phyloP scores from a whole-genome alignment of 1,139 yeast species.

The Blastobotrys arbuscula region DNA sequence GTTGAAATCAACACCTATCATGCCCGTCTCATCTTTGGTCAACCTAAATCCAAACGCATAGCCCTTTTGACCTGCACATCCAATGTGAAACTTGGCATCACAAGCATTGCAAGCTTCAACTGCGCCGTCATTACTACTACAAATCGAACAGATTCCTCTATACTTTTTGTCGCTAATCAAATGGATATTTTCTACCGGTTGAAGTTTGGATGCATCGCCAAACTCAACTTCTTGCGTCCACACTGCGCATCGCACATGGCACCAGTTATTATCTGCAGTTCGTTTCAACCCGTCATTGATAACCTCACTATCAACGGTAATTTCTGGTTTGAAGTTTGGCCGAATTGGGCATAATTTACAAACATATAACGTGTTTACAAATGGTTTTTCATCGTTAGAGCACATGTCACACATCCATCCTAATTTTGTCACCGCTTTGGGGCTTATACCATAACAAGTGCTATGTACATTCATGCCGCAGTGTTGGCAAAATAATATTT shows the following conservation, averaged over 20 bases:
- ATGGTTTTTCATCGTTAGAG: constrained; percentile 60
- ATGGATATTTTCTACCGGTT: constrained; percentile 39
- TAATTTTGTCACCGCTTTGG: neutral
- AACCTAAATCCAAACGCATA: constrained; percentile 33
- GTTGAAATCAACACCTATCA: constrained; percentile 19
- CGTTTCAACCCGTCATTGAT: constrained; percentile 67
- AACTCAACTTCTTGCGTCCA: constrained; percentile 43
- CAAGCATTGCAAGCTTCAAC: constrained; percentile 43
- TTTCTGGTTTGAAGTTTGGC: constrained; percentile 45
- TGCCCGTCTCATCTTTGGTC: neutral
- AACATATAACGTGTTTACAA: constrained; percentile 49
- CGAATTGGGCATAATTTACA: constrained; percentile 64
- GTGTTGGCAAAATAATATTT: constrained; percentile 50
- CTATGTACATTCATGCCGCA: constrained; percentile 74
- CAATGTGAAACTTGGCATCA: constrained; percentile 45
- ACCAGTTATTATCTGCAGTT: constrained; percentile 70
- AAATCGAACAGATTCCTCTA: constrained; percentile 36
- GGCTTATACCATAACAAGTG: constrained; percentile 54
- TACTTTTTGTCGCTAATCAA: constrained; percentile 26
- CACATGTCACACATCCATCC: constrained; percentile 83
- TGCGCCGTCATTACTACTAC: constrained; percentile 39
- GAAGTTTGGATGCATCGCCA: constrained; percentile 39
- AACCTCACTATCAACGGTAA: constrained; percentile 38
- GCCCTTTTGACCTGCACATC: constrained; percentile 50
- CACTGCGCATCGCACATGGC: constrained; percentile 71